Conservation (phyloP, 306 rosid species). For the Lotus japonicus region DNA sequence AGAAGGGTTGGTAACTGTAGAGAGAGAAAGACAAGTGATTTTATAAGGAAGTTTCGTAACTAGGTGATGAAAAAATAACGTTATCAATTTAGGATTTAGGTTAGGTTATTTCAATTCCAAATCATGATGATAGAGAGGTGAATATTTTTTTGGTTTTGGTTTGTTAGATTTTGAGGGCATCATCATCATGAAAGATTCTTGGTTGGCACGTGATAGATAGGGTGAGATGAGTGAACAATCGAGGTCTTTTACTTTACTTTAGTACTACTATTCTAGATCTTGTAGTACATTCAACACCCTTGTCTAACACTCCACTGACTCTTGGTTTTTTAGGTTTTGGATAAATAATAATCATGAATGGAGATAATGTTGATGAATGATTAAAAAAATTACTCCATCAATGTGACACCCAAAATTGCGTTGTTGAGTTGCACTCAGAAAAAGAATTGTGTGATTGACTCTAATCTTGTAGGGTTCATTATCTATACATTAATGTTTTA, state of each 20-base stretch:
- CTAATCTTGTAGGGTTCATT: no score
- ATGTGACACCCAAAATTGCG: no score
- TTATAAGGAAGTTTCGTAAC: not conserved
- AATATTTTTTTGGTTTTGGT: not conserved
- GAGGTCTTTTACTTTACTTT: constrained; percentile 14
- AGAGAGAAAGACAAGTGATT: not conserved
- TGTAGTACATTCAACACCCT: not conserved
- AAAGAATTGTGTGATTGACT: no score
- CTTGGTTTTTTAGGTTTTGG: not conserved
- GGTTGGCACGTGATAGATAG: constrained; percentile 31
- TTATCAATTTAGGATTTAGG: not conserved
- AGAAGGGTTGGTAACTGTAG: no score
- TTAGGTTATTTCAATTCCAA: not conserved
- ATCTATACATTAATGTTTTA: no score
- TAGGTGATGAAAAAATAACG: not conserved
- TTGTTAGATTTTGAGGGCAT: not conserved
- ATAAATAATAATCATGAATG: no score
- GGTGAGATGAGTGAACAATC: constrained; percentile 5
- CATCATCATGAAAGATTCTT: not conserved
- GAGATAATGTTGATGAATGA: no score
- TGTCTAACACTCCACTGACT: constrained; percentile 4
- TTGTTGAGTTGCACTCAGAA: no score
- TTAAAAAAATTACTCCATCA: no score
- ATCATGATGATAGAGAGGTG: not conserved
- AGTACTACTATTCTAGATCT: constrained; percentile 23